These are phyloP conservation scores for Pyrus pyrifolia DNA, from an alignment of 306 rosid species.

Conservation along the genomic window DNA sequence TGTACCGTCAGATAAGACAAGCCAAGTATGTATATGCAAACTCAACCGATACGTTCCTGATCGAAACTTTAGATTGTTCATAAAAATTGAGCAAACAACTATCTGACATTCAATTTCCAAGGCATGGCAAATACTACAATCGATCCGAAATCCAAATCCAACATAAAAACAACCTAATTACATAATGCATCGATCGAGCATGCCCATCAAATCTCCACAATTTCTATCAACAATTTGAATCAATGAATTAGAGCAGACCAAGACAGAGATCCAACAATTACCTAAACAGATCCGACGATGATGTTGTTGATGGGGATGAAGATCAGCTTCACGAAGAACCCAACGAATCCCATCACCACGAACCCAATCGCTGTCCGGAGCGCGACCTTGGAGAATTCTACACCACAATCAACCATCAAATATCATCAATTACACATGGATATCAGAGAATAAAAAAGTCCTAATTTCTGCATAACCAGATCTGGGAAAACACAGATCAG, in stretches of 20 bases:
- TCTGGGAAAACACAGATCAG: background rate
- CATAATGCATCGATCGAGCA: background rate
- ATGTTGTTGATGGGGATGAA: conserved; percentile 55
- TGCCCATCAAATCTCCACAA: background rate
- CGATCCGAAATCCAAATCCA: background rate
- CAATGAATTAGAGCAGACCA: background rate
- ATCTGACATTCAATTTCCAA: background rate
- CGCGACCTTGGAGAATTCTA: conserved; percentile 50
- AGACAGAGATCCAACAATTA: background rate
- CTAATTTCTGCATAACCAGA: background rate
- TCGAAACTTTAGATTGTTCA: background rate
- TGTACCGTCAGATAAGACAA: background rate
- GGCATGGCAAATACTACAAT: background rate
- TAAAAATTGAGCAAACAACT: background rate
- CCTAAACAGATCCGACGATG: conserved; percentile 44
- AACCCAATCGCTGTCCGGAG: conserved; percentile 49
- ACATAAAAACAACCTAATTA: background rate
- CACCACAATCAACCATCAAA: conserved; percentile 1
- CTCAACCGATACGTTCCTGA: background rate
- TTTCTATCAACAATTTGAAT: background rate
- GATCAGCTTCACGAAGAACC: conserved; percentile 46
- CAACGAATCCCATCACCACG: conserved; percentile 56
- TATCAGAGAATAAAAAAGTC: background rate
- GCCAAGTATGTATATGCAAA: background rate
- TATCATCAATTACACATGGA: background rate